Base-by-base conservation (phyloP, 2,329 filamentous ascomycete species). In the Fusarium sp. region DNA sequence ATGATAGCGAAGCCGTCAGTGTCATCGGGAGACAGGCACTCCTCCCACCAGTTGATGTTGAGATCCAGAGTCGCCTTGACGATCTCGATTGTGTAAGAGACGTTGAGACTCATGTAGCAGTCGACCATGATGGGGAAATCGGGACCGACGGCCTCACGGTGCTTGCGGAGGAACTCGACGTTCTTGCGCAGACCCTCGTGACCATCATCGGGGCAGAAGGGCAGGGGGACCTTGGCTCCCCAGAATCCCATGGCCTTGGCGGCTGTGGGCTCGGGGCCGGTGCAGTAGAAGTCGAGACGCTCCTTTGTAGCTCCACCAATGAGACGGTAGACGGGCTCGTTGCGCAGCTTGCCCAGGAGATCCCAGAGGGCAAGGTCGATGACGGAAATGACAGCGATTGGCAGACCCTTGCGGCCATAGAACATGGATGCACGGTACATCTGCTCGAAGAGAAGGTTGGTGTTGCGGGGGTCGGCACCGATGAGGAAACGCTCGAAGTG, bases 351-450 rank as follows among this genome's bases (percentile, higher is more conserved):
- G 71, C 94, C 94, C 5, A 96, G 83, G 42, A 97, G 84, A 83
- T 97, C 94, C 94, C 94, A 97, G 40, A 97, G 81, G 4, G 94
- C 94, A 44, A 97, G 86, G 76, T 97, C 94, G 75, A 97, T 96
- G 70, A 97, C 94, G 2, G 93, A 97, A 76, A 97, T 97, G 76
- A 96, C 91, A 58, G 94, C 94, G 10, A 95, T 87, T 2, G 94
- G 91, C 2, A 97, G 88, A 50, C 94, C 94, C 80, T 97, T 97
- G 72, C 94, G 90, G 67, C 94, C 94, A 77, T 97, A 97, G 84
- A 97, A 97, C 92, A 97, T 96, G 72, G 93, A 96, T 2, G 87
- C 92, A 65, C 93, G 90, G 84, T 97, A 97, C 94, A 97, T 97
- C 79, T 96, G 93, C 83, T 97, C 94, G 78, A 96, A 97, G 29